phyloP scores from a whole-genome alignment of 2,329 filamentous ascomycete species.

The Emergomyces africanus region DNA sequence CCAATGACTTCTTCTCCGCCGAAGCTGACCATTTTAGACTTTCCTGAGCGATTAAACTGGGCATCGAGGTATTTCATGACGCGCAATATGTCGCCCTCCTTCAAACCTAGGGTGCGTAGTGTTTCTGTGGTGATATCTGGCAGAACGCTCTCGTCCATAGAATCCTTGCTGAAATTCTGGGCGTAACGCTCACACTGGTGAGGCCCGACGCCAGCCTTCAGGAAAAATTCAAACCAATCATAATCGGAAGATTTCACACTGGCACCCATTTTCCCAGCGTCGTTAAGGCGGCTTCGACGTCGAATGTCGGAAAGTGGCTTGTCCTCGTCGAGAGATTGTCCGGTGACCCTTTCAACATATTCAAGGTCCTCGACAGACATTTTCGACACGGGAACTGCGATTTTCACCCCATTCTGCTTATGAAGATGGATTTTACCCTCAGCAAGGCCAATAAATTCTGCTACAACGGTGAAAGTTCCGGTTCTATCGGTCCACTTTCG shows the following conservation, averaged over 20 bases:
- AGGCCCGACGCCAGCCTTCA: slow-evolving; percentile 80
- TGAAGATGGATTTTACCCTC: slow-evolving; percentile 97
- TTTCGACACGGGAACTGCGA: slow-evolving; percentile 86
- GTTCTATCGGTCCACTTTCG: slow-evolving; percentile 92
- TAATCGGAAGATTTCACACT: slow-evolving; percentile 49
- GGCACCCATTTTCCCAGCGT: slow-evolving; percentile 28
- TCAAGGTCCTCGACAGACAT: slow-evolving; percentile 94
- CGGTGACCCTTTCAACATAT: slow-evolving; percentile 82
- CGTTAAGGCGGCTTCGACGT: slow-evolving; percentile 32
- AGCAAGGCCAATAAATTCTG: slow-evolving; percentile 85
- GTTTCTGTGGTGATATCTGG: slow-evolving; percentile 77
- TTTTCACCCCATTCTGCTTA: slow-evolving; percentile 96
- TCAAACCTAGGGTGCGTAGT: slow-evolving; percentile 77
- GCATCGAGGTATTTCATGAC: slow-evolving; percentile 81
- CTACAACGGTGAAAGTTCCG: slow-evolving; percentile 93
- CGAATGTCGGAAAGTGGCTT: slow-evolving; percentile 81
- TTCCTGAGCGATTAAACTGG: slow-evolving; percentile 56
- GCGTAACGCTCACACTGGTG: slow-evolving; percentile 91
- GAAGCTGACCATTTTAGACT: slow-evolving; percentile 45
- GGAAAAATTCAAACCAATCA: slow-evolving; percentile 99
- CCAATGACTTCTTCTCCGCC: slow-evolving; percentile 43
- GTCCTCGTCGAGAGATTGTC: slow-evolving; percentile 77
- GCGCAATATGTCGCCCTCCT: slow-evolving; percentile 92
- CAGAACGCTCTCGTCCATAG: slow-evolving; percentile 88
- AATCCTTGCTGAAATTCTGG: slow-evolving; percentile 76